Evolutionary conservation across 2,329 filamentous ascomycete genomes (phyloP).

Genomic region (Purpureocillium lavendulum): DNA sequence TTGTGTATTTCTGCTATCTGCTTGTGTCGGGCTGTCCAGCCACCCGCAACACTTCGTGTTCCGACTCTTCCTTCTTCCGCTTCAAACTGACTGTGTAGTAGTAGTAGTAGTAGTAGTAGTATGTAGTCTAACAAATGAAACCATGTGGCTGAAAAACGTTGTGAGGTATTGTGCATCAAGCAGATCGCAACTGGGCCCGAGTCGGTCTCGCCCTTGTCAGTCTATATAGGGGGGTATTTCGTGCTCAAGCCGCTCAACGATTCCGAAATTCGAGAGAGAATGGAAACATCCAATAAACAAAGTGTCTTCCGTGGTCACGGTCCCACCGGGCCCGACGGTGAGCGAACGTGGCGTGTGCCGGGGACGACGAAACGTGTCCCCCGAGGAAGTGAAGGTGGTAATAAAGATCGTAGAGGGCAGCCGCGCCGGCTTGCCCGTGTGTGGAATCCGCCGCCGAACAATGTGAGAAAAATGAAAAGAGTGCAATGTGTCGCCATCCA

Average conservation of each 20-base stretch:
- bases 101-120: too few relatives aligned
- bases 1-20: conserved; percentile 1
- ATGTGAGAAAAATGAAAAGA: conserved; percentile 3
- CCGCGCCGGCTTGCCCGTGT: too few relatives aligned
- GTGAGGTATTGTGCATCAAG: conserved; percentile 20
- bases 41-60: conserved; percentile 12
- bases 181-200: conserved; percentile 14
- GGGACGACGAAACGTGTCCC: too few relatives aligned
- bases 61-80: conserved; percentile 13
- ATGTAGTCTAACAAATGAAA: conserved; percentile 22
- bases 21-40: conserved; percentile 5
- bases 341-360: too few relatives aligned
- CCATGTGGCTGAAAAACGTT: conserved; percentile 10
- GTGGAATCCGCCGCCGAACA: conserved; percentile 4
- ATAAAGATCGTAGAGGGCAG: conserved; percentile 3
- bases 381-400: background rate
- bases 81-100: too few relatives aligned
- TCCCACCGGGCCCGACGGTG: too few relatives aligned
- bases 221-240: conserved; percentile 29
- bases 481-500: conserved; percentile 9
- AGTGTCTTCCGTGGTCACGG: background rate
- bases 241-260: conserved; percentile 19
- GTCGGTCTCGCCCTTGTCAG: conserved; percentile 19
- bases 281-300: background rate
- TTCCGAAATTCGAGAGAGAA: conserved; percentile 3